Conservation (phyloP, 345 rosid genomes). For the Eucalyptus rudis region DNA sequence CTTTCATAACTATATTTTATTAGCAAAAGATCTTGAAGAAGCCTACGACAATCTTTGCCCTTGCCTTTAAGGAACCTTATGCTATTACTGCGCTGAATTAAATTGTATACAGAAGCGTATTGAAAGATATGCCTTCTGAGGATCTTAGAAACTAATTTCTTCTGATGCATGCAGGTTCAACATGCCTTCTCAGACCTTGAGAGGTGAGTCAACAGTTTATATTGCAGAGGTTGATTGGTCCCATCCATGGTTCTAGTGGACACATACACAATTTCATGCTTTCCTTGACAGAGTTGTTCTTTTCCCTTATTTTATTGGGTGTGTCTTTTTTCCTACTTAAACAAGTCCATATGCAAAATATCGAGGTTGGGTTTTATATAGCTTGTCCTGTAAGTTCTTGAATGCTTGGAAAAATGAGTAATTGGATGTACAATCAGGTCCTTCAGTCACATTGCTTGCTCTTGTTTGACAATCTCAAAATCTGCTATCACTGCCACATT, state of each 20-base stretch:
- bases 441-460: not conserved
- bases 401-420: not conserved
- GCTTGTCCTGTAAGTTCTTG: not conserved
- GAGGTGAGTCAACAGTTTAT: slow-evolving; percentile 19
- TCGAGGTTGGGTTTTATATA: not conserved
- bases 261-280: not conserved
- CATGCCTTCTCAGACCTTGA: slow-evolving; percentile 51
- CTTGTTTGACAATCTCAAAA: not conserved
- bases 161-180: slow-evolving; percentile 29
- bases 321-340: not conserved
- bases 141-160: not conserved
- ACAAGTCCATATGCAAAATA: not conserved
- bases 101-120: not conserved
- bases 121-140: not conserved
- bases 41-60: not conserved
- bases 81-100: not conserved
- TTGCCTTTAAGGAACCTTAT: not conserved
- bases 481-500: not conserved
- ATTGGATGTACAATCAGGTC: not conserved
- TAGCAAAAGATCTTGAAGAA: not conserved
- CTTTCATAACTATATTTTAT: not conserved
- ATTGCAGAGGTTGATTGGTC: not conserved
- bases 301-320: not conserved
- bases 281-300: not conserved
- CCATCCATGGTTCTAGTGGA: not conserved